Evolutionary conservation across 2,329 filamentous ascomycete genomes (phyloP).

Genomic region (Neopestalotiopsis rosae): DNA sequence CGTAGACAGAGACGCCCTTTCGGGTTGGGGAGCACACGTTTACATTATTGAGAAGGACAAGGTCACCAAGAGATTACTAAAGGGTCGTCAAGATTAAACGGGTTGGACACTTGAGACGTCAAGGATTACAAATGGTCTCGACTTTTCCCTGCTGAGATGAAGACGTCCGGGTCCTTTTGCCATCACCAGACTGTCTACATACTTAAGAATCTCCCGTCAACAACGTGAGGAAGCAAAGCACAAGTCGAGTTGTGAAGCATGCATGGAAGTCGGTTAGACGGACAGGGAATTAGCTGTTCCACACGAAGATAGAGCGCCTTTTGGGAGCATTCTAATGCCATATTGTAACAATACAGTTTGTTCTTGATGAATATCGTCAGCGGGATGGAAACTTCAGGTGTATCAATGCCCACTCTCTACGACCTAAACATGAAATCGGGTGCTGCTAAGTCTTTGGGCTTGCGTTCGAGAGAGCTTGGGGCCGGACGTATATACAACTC

Average conservation of each 20-base stretch:
- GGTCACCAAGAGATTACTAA: constrained; percentile 97
- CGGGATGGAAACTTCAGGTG: background rate
- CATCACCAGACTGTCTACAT: background rate
- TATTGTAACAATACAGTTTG: constrained; percentile 29
- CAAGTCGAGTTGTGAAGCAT: constrained; percentile 3
- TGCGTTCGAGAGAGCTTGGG: too few relatives aligned
- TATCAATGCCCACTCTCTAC: too few relatives aligned
- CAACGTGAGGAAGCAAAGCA: constrained; percentile 15
- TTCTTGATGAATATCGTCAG: background rate
- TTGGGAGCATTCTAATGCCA: constrained; percentile 19
- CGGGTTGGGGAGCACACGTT: constrained; percentile 97
- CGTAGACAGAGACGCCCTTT: constrained; percentile 94
- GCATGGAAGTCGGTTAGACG: constrained; percentile 12
- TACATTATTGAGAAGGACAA: constrained; percentile 99
- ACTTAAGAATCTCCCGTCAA: background rate
- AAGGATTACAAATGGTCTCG: background rate
- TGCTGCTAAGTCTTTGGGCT: too few relatives aligned
- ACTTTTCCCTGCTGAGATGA: background rate
- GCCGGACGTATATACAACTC: too few relatives aligned
- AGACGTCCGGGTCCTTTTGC: background rate
- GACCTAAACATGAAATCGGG: too few relatives aligned
- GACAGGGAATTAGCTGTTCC: background rate
- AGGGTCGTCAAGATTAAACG: constrained; percentile 89
- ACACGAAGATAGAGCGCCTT: constrained; percentile 20
- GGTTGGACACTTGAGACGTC: background rate